Evolutionary conservation across 805 yeast genomes (phyloP).

Genomic region (Trichomonascus vanleenenianus): DNA sequence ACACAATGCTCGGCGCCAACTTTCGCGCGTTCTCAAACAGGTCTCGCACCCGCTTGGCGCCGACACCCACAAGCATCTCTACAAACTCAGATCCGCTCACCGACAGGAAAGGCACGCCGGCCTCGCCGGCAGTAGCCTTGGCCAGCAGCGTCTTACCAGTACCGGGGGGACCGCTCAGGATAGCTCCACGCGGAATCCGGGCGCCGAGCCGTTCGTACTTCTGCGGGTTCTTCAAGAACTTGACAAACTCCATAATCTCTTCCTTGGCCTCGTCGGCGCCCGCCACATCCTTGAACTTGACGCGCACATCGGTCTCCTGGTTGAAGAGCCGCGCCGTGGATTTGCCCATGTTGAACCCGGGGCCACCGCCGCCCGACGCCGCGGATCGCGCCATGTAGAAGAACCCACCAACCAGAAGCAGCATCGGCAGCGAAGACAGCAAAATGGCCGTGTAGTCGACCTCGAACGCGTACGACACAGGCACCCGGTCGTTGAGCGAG

Average conservation of each 20-base stretch:
- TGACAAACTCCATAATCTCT: conserved; percentile 96
- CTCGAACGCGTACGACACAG: conserved; percentile 70
- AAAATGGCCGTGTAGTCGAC: conserved; percentile 57
- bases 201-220: conserved; percentile 93
- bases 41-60: conserved; percentile 97
- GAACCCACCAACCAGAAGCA: conserved; percentile 80
- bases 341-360: conserved; percentile 76
- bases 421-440: conserved; percentile 79
- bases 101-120: conserved; percentile 92
- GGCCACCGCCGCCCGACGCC: conserved; percentile 61
- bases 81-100: conserved; percentile 98
- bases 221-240: conserved; percentile 80
- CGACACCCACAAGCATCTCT: conserved; percentile 99
- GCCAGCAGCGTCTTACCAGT: conserved; percentile 97
- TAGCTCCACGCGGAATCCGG: conserved; percentile 96
- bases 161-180: conserved; percentile 97
- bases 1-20: conserved; percentile 92
- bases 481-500: conserved; percentile 58
- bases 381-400: conserved; percentile 67
- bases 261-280: conserved; percentile 96
- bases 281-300: conserved; percentile 89
- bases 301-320: conserved; percentile 83
- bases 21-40: conserved; percentile 86
- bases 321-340: conserved; percentile 88
- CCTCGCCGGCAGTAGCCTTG: conserved; percentile 98